A percentile compares a stretch with the other conserved stretches of the same genome.
phyloP scores from a whole-genome alignment of 345 rosid species.

The Brassica nigra region DNA sequence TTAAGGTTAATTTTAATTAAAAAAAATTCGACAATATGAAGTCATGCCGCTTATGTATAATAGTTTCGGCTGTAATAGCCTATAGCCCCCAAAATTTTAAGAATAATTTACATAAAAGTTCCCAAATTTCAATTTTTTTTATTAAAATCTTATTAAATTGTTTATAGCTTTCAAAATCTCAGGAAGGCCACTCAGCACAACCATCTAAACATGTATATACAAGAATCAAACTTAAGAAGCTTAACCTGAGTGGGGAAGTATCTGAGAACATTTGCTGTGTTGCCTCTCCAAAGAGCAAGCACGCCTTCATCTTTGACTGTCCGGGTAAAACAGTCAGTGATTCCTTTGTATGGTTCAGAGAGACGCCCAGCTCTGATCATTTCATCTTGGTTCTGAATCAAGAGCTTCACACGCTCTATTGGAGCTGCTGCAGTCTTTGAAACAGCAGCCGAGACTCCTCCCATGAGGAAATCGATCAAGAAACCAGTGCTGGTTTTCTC shows the following conservation, averaged over 20 bases:
- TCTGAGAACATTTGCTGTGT: constrained; percentile 88
- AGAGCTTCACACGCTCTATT: constrained; percentile 82
- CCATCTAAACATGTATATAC: constrained; percentile 1
- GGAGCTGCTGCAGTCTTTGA: constrained; percentile 91
- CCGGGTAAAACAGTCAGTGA: constrained; percentile 68
- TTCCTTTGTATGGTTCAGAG: constrained; percentile 83
- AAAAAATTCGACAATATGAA: no score
- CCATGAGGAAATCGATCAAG: constrained; percentile 82
- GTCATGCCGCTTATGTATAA: no score
- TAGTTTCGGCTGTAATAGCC: no score
- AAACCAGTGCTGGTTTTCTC: constrained; percentile 78
- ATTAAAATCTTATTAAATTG: no score
- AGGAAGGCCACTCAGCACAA: no score
- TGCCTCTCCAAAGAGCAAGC: constrained; percentile 81
- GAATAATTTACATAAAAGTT: no score
- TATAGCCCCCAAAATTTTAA: no score
- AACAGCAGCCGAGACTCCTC: constrained; percentile 87
- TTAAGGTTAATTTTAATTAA: no score
- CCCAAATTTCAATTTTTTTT: no score
- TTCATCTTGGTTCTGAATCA: constrained; percentile 91
- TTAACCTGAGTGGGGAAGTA: constrained; percentile 82
- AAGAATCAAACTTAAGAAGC: background rate
- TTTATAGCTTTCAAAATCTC: no score
- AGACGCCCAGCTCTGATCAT: constrained; percentile 79
- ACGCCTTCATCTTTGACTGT: constrained; percentile 69